Base-by-base conservation (phyloP, 2,329 filamentous ascomycete genomes). In the Claviceps sp. region DNA sequence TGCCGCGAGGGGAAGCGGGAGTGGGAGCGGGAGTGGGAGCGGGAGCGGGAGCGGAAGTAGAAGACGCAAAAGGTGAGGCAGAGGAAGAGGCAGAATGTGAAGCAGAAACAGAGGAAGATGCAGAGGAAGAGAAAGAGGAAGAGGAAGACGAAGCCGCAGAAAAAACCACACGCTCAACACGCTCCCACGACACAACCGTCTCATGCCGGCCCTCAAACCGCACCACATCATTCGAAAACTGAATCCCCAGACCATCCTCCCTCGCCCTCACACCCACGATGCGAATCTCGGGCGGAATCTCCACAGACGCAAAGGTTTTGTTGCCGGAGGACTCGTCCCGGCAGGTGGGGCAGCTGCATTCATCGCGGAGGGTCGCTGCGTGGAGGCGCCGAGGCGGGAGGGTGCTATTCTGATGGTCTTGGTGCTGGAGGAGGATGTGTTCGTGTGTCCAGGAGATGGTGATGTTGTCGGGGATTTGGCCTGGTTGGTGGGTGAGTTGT, bases 301-400 rank as follows among this genome's bases (percentile, higher is more conserved):
- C 67, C 30, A 65, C 64, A 4, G 70, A 72, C 1, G 68, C 66
- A 58, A 73, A 76, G 54, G 67, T 76, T 62, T 81, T 79, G 55
- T 83, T 79, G 45, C 78, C 78, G 1, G 80, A 82, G n/a, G 76
- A 70, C 1, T 69, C 67, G 55, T 81, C 76, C 50, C 77, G 70
- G 61, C 80, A 84, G 11, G 59, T 58, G 0, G 63, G 52, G 58
- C 80, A 84, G 38, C 66, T 62, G 58, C 80, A 83, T 20, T 68
- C 65, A 57, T 83, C 79, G 26, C 80, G 77, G 16, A 82, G 64
- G 52, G 62, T 54, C 6, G 59, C 52, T 0, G 62, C 57, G 37
- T 61, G 58, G 61, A 46, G 16, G 24, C 26, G 5, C 24, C 24
- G 8, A 24, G 43, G 24, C 3, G 24, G 7, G 24, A 6, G 14